A percentile compares a stretch with the other conserved stretches of the same genome.
phyloP scores from a whole-genome alignment of 2,329 filamentous ascomycete species.

The Calonectria leucothoes region DNA sequence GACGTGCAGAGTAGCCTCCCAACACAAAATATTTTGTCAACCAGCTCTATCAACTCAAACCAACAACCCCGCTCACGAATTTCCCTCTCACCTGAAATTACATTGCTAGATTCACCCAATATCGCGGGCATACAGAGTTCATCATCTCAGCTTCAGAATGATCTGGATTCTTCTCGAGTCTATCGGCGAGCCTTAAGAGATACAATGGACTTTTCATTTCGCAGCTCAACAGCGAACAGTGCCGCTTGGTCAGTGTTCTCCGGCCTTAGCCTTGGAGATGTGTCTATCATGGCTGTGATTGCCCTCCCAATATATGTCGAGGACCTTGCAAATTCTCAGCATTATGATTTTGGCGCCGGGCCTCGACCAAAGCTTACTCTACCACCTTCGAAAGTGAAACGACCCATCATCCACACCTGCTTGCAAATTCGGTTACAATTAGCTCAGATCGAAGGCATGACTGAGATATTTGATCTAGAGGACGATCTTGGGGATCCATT shows the following conservation, averaged over 20 bases:
- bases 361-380: background rate
- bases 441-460: background rate
- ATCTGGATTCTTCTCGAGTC: background rate
- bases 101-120: too few relatives aligned
- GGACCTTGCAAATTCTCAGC: background rate
- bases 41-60: too few relatives aligned
- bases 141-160: background rate
- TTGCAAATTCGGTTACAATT: background rate
- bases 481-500: background rate
- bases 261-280: background rate
- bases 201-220: background rate
- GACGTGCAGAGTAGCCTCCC: background rate
- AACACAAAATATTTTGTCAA: too few relatives aligned
- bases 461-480: background rate
- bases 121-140: background rate
- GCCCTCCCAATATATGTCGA: background rate
- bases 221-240: background rate
- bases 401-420: background rate
- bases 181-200: background rate
- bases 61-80: too few relatives aligned
- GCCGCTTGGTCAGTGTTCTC: background rate
- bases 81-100: too few relatives aligned
- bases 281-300: background rate
- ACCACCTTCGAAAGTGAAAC: background rate
- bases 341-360: background rate